phyloP scores from a whole-genome alignment of 805 yeast genomes.

The Candida morakotiae region DNA sequence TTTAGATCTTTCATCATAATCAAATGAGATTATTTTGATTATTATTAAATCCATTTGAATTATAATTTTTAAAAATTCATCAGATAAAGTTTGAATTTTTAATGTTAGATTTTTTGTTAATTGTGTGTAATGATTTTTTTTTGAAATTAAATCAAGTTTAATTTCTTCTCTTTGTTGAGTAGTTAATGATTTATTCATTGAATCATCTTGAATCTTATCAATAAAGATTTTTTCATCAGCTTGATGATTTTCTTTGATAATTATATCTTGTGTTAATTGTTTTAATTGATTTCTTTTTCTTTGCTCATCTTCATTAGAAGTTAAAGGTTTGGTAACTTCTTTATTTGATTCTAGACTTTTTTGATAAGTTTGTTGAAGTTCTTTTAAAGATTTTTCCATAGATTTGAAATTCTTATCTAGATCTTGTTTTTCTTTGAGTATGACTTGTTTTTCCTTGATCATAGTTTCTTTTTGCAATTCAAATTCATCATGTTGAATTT shows the following conservation, averaged over 20 bases:
- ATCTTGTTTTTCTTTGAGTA: neutral
- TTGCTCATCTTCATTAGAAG: slow-evolving; percentile 9
- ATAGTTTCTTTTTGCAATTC: neutral
- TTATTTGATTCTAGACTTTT: slow-evolving; percentile 7
- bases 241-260: slow-evolving; percentile 11
- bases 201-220: slow-evolving; percentile 1
- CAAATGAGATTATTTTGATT: slow-evolving; percentile 22
- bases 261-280: slow-evolving; percentile 17
- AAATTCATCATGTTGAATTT: neutral
- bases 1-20: slow-evolving; percentile 30
- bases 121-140: slow-evolving; percentile 18
- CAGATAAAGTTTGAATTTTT: slow-evolving; percentile 11
- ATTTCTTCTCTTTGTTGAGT: slow-evolving; percentile 9
- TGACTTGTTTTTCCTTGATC: neutral
- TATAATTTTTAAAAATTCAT: slow-evolving; percentile 18
- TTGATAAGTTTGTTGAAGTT: neutral
- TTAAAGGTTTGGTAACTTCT: no score
- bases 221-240: slow-evolving; percentile 1
- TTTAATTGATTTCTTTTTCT: slow-evolving; percentile 15
- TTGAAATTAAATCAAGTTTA: slow-evolving; percentile 5
- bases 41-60: slow-evolving; percentile 26
- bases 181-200: slow-evolving; percentile 1
- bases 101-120: slow-evolving; percentile 16
- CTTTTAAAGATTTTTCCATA: slow-evolving; percentile 3
- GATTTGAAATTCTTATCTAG: neutral